phyloP scores from a whole-genome alignment of 148 eudicot genomes.

The Arctostaphylos glauca region DNA sequence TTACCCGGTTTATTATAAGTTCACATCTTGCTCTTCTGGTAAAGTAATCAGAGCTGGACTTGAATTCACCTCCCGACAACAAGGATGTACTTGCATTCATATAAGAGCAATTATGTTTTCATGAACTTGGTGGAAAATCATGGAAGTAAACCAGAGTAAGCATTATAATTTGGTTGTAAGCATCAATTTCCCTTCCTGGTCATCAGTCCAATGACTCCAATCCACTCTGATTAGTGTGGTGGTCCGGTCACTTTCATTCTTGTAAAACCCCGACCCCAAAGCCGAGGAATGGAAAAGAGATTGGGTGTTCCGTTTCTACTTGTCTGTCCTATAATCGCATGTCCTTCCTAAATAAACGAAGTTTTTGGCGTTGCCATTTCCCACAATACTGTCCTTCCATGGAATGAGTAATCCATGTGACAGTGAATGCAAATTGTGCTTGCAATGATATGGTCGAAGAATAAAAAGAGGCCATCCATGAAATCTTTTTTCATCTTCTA shows the following conservation, averaged over 20 bases:
- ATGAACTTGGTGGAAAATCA: constrained; percentile 1
- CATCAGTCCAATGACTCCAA: background rate
- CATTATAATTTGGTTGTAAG: background rate
- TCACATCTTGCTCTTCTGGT: background rate
- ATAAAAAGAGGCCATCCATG: too few relatives aligned
- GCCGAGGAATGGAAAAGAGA: constrained; percentile 1
- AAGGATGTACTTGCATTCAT: background rate
- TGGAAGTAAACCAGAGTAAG: background rate
- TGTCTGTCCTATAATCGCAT: background rate
- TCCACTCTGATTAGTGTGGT: background rate
- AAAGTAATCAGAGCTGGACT: background rate
- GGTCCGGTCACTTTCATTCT: background rate
- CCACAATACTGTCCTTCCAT: background rate
- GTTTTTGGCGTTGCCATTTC: background rate
- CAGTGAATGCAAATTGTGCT: background rate
- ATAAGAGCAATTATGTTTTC: background rate
- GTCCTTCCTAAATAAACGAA: background rate
- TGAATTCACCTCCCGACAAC: background rate
- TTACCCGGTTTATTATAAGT: background rate
- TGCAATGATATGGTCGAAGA: constrained; percentile 1
- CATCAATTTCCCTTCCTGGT: background rate
- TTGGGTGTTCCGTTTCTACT: background rate
- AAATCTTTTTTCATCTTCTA: too few relatives aligned
- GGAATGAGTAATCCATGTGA: background rate
- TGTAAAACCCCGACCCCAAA: background rate